Evolutionary conservation across 2,329 filamentous ascomycete species (phyloP), one percentile per base, ranked within the genome.

Genomic region (Monosporascus sp.): DNA sequence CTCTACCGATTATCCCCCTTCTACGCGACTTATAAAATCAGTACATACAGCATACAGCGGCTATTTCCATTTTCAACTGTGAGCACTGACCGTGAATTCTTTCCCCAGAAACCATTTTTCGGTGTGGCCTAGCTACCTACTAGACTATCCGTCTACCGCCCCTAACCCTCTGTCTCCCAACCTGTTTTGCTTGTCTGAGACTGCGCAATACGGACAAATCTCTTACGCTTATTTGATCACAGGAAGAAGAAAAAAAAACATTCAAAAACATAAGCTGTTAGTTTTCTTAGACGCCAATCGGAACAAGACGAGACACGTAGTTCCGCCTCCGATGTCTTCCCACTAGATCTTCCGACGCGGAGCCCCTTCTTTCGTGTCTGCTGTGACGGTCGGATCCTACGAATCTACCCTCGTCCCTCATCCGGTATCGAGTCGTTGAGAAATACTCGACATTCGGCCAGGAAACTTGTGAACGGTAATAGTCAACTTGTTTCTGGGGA

Each of bases 401-500:
- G 60, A 62, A 57, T 51, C 56, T 52, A 57, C 51, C 58, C 41
- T 57, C 54, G 51, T 54, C 51, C 56, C 48, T 42, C 34, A 24
- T 49, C 25, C 50, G 41, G 56, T 57, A 46, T 53, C 57, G 54
- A 54, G 51, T 56, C 56, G 62, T 62, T 57, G 64, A 60, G 60
- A 62, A 54, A 62, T 59, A 61, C 48, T 57, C 60, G 59, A 58
- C 59, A 53, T 55, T 53, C 52, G 57, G 58, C 56, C 48, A 54
- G 52, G 47, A 47, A 60, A 50, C 51, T 58, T 50, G 66, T 68
- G 72, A 72, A 69, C 71, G 74, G 76, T 78, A 70, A 74, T 59
- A 77, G 74, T 73, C 74, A 75, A 67, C 68, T 68, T 64, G 66
- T 63, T 66, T 62, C 61, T 63, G 58, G 63, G 68, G 57, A 66